Evolutionary conservation across 2,329 filamentous ascomycete species (phyloP).

Genomic region (Chaetomium strumarium): DNA sequence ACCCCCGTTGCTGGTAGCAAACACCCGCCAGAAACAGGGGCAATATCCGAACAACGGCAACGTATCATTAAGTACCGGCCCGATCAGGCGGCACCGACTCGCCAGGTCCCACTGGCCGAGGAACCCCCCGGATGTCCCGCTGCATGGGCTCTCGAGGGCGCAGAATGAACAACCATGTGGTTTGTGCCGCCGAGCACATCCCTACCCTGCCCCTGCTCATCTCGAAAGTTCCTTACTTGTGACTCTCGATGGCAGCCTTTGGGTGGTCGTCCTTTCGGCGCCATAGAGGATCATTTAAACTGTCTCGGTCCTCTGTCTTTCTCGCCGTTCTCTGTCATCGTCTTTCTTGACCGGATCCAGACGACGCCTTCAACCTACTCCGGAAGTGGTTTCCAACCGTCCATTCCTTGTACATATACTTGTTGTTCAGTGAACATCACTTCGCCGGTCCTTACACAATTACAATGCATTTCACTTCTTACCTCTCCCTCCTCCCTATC

Average conservation of each 20-base stretch:
- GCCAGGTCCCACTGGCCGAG: conserved; percentile 7
- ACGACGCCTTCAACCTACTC: background rate
- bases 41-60: background rate
- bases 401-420: conserved; percentile 4
- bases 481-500: conserved; percentile 12
- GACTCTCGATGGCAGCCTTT: background rate
- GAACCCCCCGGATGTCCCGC: background rate
- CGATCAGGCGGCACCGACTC: conserved; percentile 5
- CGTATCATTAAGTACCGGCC: background rate
- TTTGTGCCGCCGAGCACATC: background rate
- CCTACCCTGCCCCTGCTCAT: background rate
- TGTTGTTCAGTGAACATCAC: background rate
- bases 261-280: background rate
- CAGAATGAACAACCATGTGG: background rate
- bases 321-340: background rate
- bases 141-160: background rate
- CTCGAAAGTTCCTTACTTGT: background rate
- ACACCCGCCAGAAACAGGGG: background rate
- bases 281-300: background rate
- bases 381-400: background rate
- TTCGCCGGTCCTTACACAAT: background rate
- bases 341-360: background rate
- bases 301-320: background rate
- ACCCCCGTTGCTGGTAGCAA: background rate
- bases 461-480: conserved; percentile 15